phyloP scores from a whole-genome alignment of 441 rosid species.

The Populus trichocarpa region DNA sequence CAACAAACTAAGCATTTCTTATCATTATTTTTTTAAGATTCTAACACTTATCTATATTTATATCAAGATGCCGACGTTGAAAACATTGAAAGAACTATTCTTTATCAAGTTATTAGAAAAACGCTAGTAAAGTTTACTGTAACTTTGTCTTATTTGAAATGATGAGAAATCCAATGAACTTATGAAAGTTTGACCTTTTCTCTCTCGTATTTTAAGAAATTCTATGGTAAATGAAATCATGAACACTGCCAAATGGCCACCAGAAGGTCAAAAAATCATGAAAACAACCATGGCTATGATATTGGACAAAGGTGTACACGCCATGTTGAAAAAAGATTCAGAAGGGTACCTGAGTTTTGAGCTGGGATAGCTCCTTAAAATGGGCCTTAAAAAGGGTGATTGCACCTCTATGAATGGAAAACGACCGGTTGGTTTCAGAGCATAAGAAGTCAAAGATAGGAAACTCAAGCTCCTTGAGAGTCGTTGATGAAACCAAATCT shows the following conservation, averaged over 20 bases:
- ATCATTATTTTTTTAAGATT: no score
- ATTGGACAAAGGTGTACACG: not conserved
- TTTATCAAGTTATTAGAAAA: not conserved
- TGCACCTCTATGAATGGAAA: conserved; percentile 40
- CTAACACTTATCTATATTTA: no score
- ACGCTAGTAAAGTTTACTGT: not conserved
- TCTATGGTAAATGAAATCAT: not conserved
- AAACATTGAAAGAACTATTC: not conserved
- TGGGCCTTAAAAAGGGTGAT: conserved; percentile 30
- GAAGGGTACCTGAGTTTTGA: conserved; percentile 39
- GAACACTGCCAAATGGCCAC: not conserved
- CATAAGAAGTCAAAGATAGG: conserved; percentile 40
- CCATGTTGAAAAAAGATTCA: not conserved
- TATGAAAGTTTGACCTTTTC: not conserved
- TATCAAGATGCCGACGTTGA: not conserved
- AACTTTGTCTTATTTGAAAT: not conserved
- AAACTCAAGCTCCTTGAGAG: conserved; percentile 8
- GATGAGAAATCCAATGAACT: not conserved
- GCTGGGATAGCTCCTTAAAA: conserved; percentile 20
- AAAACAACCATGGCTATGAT: no score
- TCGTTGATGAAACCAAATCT: conserved; percentile 30
- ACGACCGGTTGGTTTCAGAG: conserved; percentile 30
- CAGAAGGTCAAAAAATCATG: not conserved
- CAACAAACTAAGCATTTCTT: no score
- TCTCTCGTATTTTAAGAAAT: not conserved